Percentiles rank a stretch among this genome's conserved stretches.
phyloP scores from a whole-genome alignment of 2,329 filamentous ascomycete species.

The Penicillium capsulatum region DNA sequence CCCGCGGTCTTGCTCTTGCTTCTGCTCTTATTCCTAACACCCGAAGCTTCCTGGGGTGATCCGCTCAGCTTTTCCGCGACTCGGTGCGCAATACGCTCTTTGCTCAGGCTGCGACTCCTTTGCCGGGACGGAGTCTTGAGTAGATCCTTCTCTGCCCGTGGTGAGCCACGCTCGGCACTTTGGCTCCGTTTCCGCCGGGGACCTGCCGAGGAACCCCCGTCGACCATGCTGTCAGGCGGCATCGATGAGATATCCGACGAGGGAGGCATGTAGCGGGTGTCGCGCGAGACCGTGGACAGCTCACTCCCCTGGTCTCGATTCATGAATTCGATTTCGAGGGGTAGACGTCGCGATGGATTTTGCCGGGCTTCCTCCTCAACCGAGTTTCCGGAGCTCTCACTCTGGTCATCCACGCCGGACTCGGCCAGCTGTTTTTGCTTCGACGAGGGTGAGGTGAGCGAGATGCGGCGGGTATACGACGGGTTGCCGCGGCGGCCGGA shows the following conservation, averaged over 20 bases:
- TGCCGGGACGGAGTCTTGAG: constrained; percentile 57
- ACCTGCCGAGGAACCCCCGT: constrained; percentile 47
- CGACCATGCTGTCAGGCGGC: constrained; percentile 67
- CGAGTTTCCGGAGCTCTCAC: constrained; percentile 70
- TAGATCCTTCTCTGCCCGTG: constrained; percentile 39
- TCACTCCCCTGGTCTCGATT: constrained; percentile 62
- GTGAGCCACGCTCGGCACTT: constrained; percentile 45
- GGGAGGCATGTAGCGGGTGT: constrained; percentile 61
- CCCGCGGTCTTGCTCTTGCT: constrained; percentile 45
- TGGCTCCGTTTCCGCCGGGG: constrained; percentile 49
- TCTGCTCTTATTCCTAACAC: constrained; percentile 41
- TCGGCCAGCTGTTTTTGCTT: constrained; percentile 34
- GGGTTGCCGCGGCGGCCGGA: constrained; percentile 68
- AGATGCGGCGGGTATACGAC: constrained; percentile 64
- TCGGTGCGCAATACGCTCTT: constrained; percentile 63
- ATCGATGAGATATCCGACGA: constrained; percentile 85
- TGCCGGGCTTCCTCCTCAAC: constrained; percentile 72
- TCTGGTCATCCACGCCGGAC: constrained; percentile 56
- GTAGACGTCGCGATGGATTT: constrained; percentile 60
- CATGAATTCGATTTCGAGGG: constrained; percentile 86
- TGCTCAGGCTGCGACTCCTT: constrained; percentile 61
- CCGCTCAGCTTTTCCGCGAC: constrained; percentile 63
- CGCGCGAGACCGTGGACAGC: constrained; percentile 56
- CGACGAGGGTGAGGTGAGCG: constrained; percentile 48
- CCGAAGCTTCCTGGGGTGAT: constrained; percentile 45